A percentile compares a stretch with the other conserved stretches of the same genome.
phyloP scores from a whole-genome alignment of 1,284 basidiomycete genomes.

The Sphaerobolus stellatus region DNA sequence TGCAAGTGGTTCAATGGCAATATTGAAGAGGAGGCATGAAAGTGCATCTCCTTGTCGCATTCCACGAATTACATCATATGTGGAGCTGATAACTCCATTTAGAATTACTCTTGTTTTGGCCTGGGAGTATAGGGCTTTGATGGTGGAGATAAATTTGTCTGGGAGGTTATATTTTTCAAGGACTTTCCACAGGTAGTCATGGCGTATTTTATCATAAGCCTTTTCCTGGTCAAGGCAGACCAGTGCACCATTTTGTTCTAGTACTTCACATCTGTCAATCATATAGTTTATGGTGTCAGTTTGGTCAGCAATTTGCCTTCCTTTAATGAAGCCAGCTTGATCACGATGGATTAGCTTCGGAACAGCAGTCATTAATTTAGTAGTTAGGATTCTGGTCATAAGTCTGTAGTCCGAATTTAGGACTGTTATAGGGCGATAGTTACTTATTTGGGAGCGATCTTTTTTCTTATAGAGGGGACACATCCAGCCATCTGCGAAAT shows the following conservation, averaged over 20 bases:
- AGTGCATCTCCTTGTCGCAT: not conserved
- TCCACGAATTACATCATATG: not conserved
- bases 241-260: not conserved
- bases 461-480: not conserved
- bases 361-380: not conserved
- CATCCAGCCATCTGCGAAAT: conserved; percentile 30
- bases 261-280: not conserved
- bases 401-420: not conserved
- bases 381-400: not conserved
- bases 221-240: not conserved
- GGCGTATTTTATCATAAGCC: not conserved
- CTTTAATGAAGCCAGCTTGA: not conserved
- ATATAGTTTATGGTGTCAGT: not conserved
- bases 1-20: not conserved
- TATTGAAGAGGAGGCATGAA: not conserved
- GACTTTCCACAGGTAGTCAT: not conserved
- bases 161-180: not conserved
- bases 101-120: not conserved
- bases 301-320: not conserved
- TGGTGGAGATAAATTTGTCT: not conserved
- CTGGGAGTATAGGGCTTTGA: not conserved
- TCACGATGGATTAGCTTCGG: not conserved
- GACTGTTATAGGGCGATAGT: not conserved
- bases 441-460: not conserved
- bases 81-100: not conserved